phyloP scores from a whole-genome alignment of 176 grass and related monocot genomes.

The Lolium perenne region DNA sequence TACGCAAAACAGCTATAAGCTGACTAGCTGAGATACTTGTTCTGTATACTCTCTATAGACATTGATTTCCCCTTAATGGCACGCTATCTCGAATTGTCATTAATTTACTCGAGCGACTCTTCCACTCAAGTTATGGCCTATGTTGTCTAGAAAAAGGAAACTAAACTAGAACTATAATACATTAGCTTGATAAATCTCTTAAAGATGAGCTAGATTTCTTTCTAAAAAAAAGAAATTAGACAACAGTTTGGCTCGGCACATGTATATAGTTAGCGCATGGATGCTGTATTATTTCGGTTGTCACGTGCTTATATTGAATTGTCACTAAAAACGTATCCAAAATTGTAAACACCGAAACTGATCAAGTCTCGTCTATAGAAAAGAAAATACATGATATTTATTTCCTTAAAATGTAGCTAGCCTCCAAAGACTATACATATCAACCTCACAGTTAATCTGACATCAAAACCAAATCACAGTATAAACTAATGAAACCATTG shows the following conservation, averaged over 20 bases:
- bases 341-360: neutral
- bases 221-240: neutral
- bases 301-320: constrained; percentile 19
- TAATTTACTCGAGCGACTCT: neutral
- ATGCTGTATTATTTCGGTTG: neutral
- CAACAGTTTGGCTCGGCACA: neutral
- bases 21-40: constrained; percentile 25
- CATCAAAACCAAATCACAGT: neutral
- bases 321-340: neutral
- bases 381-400: neutral
- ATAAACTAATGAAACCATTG: constrained; percentile 8
- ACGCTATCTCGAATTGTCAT: neutral
- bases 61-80: constrained; percentile 10
- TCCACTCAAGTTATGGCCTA: neutral
- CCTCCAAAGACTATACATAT: constrained; percentile 11
- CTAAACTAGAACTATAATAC: neutral
- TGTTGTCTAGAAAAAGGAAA: constrained; percentile 11
- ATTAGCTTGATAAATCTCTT: neutral
- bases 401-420: constrained; percentile 13
- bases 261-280: constrained; percentile 7
- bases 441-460: neutral
- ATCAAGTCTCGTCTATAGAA: neutral
- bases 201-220: neutral
- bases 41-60: neutral
- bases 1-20: neutral